phyloP scores from a whole-genome alignment of 2,329 filamentous ascomycete genomes.

The Rhytidhysteron rufulum region DNA sequence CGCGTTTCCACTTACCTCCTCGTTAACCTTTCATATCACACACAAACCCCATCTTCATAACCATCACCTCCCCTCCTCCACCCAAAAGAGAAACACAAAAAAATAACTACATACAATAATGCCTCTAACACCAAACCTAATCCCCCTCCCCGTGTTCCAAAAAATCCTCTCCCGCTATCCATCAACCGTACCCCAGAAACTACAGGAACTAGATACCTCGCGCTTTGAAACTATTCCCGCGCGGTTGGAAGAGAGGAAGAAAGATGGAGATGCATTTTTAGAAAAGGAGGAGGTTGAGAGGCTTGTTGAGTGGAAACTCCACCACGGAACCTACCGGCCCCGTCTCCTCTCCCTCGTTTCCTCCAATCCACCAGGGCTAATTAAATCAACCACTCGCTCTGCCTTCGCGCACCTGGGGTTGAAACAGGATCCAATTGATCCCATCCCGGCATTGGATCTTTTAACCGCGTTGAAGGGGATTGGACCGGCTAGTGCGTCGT shows the following conservation, averaged over 20 bases:
- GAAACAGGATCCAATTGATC: not conserved
- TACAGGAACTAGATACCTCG: conserved; percentile 26
- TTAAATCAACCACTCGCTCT: conserved; percentile 48
- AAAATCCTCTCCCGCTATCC: conserved; percentile 22
- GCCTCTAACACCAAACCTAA: conserved; percentile 6
- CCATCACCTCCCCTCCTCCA: no score
- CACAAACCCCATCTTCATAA: no score
- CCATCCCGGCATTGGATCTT: conserved; percentile 43
- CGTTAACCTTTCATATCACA: no score
- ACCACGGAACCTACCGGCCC: not conserved
- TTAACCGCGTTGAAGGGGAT: conserved; percentile 67
- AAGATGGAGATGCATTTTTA: conserved; percentile 12
- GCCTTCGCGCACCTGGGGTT: conserved; percentile 42
- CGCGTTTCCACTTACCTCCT: no score
- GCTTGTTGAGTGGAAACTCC: conserved; percentile 41
- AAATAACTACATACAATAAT: no score
- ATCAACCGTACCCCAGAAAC: conserved; percentile 19
- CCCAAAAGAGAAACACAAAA: no score
- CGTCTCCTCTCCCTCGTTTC: not conserved
- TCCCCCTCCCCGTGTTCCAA: conserved; percentile 17
- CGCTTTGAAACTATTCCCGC: conserved; percentile 29
- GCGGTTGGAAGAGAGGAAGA: conserved; percentile 12
- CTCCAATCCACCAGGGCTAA: conserved; percentile 23
- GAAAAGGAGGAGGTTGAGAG: conserved; percentile 26
- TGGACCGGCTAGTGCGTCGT: conserved; percentile 73